A percentile compares a stretch with the other conserved stretches of the same genome.
Evolutionary conservation across 352 stramenopile genomes (phyloP).

Genomic region (Phytophthora quininea): DNA sequence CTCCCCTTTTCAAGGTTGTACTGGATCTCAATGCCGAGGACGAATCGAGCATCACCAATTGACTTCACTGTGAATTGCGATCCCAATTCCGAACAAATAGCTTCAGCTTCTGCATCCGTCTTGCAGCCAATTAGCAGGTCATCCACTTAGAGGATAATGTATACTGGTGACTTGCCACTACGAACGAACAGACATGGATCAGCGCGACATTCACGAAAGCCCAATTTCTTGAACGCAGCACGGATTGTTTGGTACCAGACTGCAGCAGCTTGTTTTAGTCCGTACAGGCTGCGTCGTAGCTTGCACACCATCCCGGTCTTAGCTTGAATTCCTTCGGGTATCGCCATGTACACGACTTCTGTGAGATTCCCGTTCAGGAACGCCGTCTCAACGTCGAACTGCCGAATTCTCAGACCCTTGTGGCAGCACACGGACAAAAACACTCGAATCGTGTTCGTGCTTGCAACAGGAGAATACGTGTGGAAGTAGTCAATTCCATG

Average conservation of each 20-base stretch:
- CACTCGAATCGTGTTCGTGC: constrained; percentile 22
- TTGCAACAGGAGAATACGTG: constrained; percentile 35
- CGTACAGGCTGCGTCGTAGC: constrained; percentile 39
- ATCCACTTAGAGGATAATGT: constrained; percentile 6
- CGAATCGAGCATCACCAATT: background rate
- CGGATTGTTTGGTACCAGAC: constrained; percentile 33
- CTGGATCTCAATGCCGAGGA: background rate
- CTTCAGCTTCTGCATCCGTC: background rate
- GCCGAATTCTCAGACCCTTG: constrained; percentile 16
- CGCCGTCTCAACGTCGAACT: constrained; percentile 39
- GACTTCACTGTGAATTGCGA: background rate
- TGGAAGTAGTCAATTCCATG: constrained; percentile 28
- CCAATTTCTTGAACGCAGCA: background rate
- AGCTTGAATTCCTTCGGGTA: constrained; percentile 17
- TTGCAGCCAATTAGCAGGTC: constrained; percentile 3
- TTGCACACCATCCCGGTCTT: constrained; percentile 19
- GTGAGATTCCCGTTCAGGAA: constrained; percentile 41
- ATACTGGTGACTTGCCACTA: background rate
- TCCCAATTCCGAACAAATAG: background rate
- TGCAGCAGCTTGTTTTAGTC: constrained; percentile 33
- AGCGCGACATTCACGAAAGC: background rate
- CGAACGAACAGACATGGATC: constrained; percentile 1
- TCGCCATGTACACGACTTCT: constrained; percentile 34
- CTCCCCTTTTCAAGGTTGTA: background rate
- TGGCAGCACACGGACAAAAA: constrained; percentile 31